Evolutionary conservation across 2,329 filamentous ascomycete species (phyloP).

Genomic region (Aspergillus neoniger): DNA sequence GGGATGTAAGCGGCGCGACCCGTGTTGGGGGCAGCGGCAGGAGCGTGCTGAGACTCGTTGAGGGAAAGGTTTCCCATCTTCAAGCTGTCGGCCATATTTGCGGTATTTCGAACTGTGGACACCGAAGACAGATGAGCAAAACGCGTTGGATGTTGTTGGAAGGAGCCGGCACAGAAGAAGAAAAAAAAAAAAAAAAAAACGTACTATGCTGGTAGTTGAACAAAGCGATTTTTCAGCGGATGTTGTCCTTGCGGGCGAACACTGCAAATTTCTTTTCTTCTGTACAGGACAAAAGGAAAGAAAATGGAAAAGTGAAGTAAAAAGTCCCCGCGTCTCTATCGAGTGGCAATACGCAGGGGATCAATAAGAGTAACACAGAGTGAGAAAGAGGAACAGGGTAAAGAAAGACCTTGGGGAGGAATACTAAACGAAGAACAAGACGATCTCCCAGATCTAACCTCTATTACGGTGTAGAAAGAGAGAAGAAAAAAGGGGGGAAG

Average conservation of each 20-base stretch:
- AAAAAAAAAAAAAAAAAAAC: conserved; percentile 2
- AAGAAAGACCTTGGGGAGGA: conserved; percentile 30
- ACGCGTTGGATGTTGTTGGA: not conserved
- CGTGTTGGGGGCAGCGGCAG: conserved; percentile 46
- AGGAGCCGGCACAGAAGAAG: not conserved
- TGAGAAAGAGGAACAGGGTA: conserved; percentile 30
- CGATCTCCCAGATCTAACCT: conserved; percentile 30
- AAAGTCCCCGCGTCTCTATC: conserved; percentile 24
- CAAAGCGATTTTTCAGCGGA: conserved; percentile 5
- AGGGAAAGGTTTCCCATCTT: conserved; percentile 49
- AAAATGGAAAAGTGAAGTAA: conserved; percentile 26
- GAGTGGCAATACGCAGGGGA: conserved; percentile 25
- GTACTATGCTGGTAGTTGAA: conserved; percentile 14
- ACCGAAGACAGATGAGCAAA: conserved; percentile 12
- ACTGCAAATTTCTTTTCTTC: conserved; percentile 22
- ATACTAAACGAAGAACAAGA: conserved; percentile 25
- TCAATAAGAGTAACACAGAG: conserved; percentile 32
- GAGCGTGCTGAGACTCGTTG: conserved; percentile 64
- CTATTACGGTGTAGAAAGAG: conserved; percentile 28
- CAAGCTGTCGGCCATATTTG: conserved; percentile 45
- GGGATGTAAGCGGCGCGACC: conserved; percentile 67
- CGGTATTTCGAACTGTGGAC: conserved; percentile 21
- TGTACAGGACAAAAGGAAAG: conserved; percentile 27
- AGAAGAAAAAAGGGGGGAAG: conserved; percentile 20
- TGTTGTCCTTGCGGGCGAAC: not conserved